Evolutionary conservation across 2,329 filamentous ascomycete species (phyloP).

Genomic region (Aspergillus caelatus): DNA sequence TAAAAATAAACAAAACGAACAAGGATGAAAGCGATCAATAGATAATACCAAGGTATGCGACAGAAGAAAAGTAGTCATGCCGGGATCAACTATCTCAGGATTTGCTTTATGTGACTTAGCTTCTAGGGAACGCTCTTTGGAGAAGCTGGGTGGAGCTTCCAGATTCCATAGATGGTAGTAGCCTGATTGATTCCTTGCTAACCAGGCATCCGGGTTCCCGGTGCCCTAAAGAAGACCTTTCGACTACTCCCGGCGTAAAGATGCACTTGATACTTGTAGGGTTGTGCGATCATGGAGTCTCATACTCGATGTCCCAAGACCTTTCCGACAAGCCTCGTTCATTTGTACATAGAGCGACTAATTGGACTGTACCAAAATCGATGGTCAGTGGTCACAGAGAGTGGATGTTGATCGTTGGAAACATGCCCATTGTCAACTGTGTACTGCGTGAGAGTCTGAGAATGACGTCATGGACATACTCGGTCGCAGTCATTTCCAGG

Average conservation of each 20-base stretch:
- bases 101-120: conserved; percentile 25
- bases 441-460: neutral
- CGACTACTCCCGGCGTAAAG: too few relatives aligned
- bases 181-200: neutral
- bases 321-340: neutral
- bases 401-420: neutral
- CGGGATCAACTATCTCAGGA: conserved; percentile 43
- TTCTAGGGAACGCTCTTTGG: neutral
- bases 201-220: neutral
- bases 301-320: neutral
- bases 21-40: too few relatives aligned
- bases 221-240: neutral
- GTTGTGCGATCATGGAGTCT: neutral
- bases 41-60: neutral
- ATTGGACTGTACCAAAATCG: neutral
- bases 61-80: conserved; percentile 33
- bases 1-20: too few relatives aligned
- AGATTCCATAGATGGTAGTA: too few relatives aligned
- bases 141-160: too few relatives aligned
- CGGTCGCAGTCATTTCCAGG: neutral
- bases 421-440: neutral
- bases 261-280: neutral
- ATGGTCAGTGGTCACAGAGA: neutral
- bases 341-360: neutral
- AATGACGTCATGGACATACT: neutral